These are phyloP conservation scores for Oemleria cerasiformis DNA, from an alignment of 306 rosid genomes.

Conservation along the genomic window DNA sequence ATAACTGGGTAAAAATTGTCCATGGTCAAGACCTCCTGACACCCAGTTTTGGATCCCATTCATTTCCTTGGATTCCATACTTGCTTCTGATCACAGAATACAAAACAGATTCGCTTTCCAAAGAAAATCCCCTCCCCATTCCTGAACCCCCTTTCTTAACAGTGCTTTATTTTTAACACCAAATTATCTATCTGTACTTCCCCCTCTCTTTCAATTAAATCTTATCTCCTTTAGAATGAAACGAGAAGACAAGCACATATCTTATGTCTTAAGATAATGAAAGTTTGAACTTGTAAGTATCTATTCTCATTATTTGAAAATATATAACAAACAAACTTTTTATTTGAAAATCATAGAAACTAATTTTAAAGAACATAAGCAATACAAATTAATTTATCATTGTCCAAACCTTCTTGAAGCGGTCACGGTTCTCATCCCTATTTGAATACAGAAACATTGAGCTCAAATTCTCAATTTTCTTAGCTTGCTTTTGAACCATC, in stretches of 20 bases:
- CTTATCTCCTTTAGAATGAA: neutral
- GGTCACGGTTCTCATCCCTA: conserved; percentile 71
- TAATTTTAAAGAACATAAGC: neutral
- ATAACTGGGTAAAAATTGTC: neutral
- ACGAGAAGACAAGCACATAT: neutral
- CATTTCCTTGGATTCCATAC: neutral
- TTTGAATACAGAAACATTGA: conserved; percentile 87
- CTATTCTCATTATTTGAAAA: neutral
- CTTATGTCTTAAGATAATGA: neutral
- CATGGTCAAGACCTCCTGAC: neutral
- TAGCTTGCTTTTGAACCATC: conserved; percentile 79
- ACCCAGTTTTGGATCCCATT: neutral
- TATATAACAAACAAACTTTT: neutral
- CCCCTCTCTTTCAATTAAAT: neutral
- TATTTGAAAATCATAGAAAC: neutral
- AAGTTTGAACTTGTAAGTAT: neutral
- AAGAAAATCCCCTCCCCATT: neutral
- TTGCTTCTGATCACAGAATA: neutral
- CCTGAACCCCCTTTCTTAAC: neutral
- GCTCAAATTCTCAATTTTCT: conserved; percentile 85
- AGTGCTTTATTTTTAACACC: neutral
- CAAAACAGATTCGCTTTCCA: neutral
- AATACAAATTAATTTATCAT: neutral
- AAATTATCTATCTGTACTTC: neutral
- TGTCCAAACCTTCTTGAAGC: conserved; percentile 56